Conservation (phyloP, 2,329 filamentous ascomycete species). For the Monosporascus sp. region DNA sequence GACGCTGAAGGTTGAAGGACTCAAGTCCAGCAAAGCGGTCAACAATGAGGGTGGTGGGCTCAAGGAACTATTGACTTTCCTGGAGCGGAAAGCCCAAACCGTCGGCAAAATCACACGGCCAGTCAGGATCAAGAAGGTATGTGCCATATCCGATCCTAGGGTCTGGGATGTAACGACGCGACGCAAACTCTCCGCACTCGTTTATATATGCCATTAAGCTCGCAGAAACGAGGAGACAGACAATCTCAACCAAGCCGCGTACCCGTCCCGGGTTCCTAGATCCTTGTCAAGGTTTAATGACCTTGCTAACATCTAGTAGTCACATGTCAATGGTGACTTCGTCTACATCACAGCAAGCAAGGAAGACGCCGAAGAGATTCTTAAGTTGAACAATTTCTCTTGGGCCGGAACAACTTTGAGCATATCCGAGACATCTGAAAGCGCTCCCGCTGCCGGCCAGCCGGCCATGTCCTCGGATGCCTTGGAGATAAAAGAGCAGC, state of each 20-base stretch:
- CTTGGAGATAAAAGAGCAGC: constrained; percentile 59
- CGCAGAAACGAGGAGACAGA: constrained; percentile 34
- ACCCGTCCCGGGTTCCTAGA: constrained; percentile 31
- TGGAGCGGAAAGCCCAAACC: constrained; percentile 64
- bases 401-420: constrained; percentile 63
- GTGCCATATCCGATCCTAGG: constrained; percentile 43
- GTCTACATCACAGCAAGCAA: constrained; percentile 62
- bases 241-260: constrained; percentile 30
- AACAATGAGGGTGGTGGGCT: constrained; percentile 62
- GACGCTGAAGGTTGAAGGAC: constrained; percentile 50
- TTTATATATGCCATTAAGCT: constrained; percentile 30
- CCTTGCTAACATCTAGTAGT: constrained; percentile 68
- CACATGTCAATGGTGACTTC: constrained; percentile 61
- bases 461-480: constrained; percentile 43
- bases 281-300: constrained; percentile 37
- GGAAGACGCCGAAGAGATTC: constrained; percentile 57
- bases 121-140: constrained; percentile 73
- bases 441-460: constrained; percentile 35
- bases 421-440: constrained; percentile 41
- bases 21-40: constrained; percentile 64
- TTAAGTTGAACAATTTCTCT: constrained; percentile 61
- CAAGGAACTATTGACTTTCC: constrained; percentile 58
- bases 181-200: constrained; percentile 33
- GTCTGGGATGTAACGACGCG: constrained; percentile 36
- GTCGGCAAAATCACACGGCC: constrained; percentile 44